These are phyloP conservation scores for Wickerhamomyces mucosus DNA, from an alignment of 805 yeast species.

Conservation along the genomic window DNA sequence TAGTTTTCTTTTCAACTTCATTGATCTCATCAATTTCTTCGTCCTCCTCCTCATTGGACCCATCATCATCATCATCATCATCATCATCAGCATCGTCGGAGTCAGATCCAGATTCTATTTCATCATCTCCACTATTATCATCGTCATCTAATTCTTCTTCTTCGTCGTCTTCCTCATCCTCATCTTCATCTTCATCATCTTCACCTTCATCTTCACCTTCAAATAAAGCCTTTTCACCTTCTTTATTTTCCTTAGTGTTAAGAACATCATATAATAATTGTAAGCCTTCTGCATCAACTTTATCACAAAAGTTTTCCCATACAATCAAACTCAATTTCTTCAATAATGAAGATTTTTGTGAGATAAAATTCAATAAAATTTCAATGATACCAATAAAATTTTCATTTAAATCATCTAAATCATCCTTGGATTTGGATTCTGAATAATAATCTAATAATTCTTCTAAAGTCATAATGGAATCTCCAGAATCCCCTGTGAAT, in stretches of 20 bases:
- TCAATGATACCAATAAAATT: slow-evolving; percentile 46
- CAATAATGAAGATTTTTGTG: slow-evolving; percentile 48
- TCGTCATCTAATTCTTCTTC: slow-evolving; percentile 28
- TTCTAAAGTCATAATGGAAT: slow-evolving; percentile 62
- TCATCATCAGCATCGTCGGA: slow-evolving; percentile 19
- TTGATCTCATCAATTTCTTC: slow-evolving; percentile 22
- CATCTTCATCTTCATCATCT: slow-evolving; percentile 37
- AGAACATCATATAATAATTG: slow-evolving; percentile 45
- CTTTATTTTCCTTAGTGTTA: slow-evolving; percentile 62
- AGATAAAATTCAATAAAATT: slow-evolving; percentile 44
- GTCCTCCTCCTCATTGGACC: slow-evolving; percentile 21
- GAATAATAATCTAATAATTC: slow-evolving; percentile 61
- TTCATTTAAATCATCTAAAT: slow-evolving; percentile 31
- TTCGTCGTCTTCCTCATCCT: slow-evolving; percentile 22
- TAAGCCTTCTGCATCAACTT: slow-evolving; percentile 36
- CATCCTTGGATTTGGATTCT: slow-evolving; percentile 29
- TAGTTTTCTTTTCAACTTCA: slow-evolving; percentile 44
- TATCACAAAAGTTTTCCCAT: slow-evolving; percentile 46
- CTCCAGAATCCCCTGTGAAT: slow-evolving; percentile 58
- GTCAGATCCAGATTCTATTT: slow-evolving; percentile 25
- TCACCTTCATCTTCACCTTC: slow-evolving; percentile 47
- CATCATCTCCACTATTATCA: slow-evolving; percentile 24
- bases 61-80: slow-evolving; percentile 26
- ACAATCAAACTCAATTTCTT: slow-evolving; percentile 46
- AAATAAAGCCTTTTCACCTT: slow-evolving; percentile 71